Conservation (phyloP, 2,329 filamentous ascomycete genomes). For the Fusarium miscanthi region DNA sequence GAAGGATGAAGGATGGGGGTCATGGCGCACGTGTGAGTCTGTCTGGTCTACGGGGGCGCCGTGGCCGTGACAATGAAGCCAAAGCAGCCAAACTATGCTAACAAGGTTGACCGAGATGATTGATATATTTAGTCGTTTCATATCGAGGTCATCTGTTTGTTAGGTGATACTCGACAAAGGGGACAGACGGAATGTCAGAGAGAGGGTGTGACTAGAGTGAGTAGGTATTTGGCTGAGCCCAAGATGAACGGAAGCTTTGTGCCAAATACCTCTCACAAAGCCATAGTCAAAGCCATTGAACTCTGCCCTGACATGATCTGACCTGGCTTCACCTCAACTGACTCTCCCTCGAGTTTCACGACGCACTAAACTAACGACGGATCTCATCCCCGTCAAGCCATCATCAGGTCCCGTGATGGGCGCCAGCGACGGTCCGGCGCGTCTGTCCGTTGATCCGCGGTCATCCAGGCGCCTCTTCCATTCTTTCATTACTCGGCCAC, state of each 20-base stretch:
- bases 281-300: neutral
- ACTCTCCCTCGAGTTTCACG: slow-evolving; percentile 21
- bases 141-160: neutral
- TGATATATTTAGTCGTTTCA: slow-evolving; percentile 15
- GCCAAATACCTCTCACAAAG: neutral
- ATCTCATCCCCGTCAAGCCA: slow-evolving; percentile 31
- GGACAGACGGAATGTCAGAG: neutral
- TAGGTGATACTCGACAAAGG: neutral
- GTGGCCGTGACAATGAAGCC: neutral
- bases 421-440: slow-evolving; percentile 40
- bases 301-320: neutral
- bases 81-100: slow-evolving; percentile 1
- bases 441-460: slow-evolving; percentile 27
- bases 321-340: neutral
- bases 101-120: slow-evolving; percentile 22
- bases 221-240: neutral
- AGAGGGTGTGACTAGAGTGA: neutral
- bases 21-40: slow-evolving; percentile 39
- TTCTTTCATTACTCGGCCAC: neutral
- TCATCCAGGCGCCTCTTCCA: slow-evolving; percentile 19
- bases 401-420: slow-evolving; percentile 33
- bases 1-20: slow-evolving; percentile 17
- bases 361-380: slow-evolving; percentile 1
- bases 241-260: neutral
- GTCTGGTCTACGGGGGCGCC: slow-evolving; percentile 22